These are phyloP conservation scores for Xylaria sp. DNA, from an alignment of 2,329 filamentous ascomycete genomes.

Conservation along the genomic window DNA sequence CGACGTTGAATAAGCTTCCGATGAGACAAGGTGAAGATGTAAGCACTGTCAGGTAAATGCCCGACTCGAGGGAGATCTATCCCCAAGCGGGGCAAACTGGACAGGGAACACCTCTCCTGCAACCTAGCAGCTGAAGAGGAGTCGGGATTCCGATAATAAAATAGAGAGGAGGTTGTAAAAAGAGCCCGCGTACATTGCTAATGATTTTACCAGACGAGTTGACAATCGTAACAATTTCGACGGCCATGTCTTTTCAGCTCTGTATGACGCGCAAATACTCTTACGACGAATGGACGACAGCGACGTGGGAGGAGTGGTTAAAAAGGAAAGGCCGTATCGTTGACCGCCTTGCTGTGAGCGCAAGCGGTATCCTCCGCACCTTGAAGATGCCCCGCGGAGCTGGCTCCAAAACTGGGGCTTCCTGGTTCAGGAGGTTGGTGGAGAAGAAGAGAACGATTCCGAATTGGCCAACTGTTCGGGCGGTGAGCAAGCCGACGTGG, in stretches of 20 bases:
- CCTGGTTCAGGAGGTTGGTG: constrained; percentile 32
- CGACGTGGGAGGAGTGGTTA: constrained; percentile 23
- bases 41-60: constrained; percentile 19
- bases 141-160: background rate
- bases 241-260: constrained; percentile 41
- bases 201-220: constrained; percentile 51
- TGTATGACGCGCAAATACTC: constrained; percentile 20
- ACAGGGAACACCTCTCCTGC: constrained; percentile 27
- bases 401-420: constrained; percentile 25
- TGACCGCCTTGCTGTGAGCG: constrained; percentile 32
- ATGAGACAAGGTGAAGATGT: constrained; percentile 13
- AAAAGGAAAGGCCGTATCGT: constrained; percentile 30
- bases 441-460: background rate
- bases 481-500: constrained; percentile 33
- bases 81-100: constrained; percentile 26
- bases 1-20: constrained; percentile 25
- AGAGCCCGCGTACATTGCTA: constrained; percentile 48
- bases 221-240: constrained; percentile 50
- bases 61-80: constrained; percentile 15
- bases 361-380: constrained; percentile 17
- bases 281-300: constrained; percentile 25
- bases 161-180: constrained; percentile 1
- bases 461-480: constrained; percentile 28
- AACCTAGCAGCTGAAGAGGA: constrained; percentile 18
- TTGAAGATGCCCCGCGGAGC: constrained; percentile 26